phyloP scores from a whole-genome alignment of 495 filamentous ascomycete species.

The Chaetomidium leptoderma region DNA sequence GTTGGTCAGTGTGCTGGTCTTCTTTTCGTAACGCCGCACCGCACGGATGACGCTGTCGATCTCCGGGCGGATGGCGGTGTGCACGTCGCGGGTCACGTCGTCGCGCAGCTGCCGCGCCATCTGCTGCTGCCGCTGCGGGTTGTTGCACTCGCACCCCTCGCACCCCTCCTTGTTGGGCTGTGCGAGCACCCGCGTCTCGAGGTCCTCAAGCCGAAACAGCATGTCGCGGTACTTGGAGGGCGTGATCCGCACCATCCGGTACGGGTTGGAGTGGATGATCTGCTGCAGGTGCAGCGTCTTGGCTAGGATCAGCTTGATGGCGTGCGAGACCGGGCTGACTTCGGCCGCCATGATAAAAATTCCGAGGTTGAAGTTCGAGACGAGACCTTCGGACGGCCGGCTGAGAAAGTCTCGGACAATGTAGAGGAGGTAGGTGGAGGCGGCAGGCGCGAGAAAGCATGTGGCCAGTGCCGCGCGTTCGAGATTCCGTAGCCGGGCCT shows the following conservation, averaged over 20 bases:
- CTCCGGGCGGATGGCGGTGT: slow-evolving; percentile 66
- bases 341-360: slow-evolving; percentile 90
- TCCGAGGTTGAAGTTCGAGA: slow-evolving; percentile 90
- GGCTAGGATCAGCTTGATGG: slow-evolving; percentile 72
- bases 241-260: slow-evolving; percentile 41
- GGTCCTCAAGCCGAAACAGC: slow-evolving; percentile 58
- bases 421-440: slow-evolving; percentile 77
- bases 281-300: slow-evolving; percentile 82
- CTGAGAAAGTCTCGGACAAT: slow-evolving; percentile 69
- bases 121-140: neutral
- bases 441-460: slow-evolving; percentile 74
- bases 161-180: neutral
- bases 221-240: slow-evolving; percentile 54
- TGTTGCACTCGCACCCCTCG: neutral
- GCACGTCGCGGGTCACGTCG: slow-evolving; percentile 55
- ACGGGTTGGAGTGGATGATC: slow-evolving; percentile 54
- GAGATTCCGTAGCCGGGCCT: slow-evolving; percentile 64
- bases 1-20: slow-evolving; percentile 62
- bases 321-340: slow-evolving; percentile 71
- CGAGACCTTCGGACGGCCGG: slow-evolving; percentile 75
- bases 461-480: slow-evolving; percentile 67
- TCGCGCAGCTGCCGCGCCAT: slow-evolving; percentile 33
- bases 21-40: slow-evolving; percentile 91
- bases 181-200: slow-evolving; percentile 51
- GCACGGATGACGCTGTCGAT: slow-evolving; percentile 87